Percentiles rank a stretch among this genome's conserved stretches.
phyloP scores from a whole-genome alignment of 495 filamentous ascomycete genomes.

The Hyaloscypha hepaticicola region DNA sequence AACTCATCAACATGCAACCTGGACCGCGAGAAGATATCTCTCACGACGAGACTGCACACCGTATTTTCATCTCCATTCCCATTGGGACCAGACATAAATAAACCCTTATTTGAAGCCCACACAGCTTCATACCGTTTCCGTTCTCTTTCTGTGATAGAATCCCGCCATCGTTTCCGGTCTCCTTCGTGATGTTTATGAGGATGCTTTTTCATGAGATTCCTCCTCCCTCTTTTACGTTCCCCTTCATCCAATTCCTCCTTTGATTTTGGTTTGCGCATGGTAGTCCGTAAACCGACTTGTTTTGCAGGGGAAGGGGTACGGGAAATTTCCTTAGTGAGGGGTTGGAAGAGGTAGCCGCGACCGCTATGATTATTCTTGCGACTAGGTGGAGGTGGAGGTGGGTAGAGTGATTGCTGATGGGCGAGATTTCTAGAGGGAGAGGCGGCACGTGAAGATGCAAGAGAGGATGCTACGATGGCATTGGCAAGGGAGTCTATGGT shows the following conservation, averaged over 20 bases:
- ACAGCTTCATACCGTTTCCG: constrained; percentile 93
- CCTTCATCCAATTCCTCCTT: constrained; percentile 60
- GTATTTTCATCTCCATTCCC: constrained; percentile 39
- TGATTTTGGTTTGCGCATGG: constrained; percentile 61
- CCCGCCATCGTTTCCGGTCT: constrained; percentile 78
- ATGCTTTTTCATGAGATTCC: constrained; percentile 38
- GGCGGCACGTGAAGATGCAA: constrained; percentile 67
- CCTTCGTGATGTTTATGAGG: constrained; percentile 87
- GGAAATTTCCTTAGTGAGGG: constrained; percentile 36
- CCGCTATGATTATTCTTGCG: constrained; percentile 47
- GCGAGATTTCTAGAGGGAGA: constrained; percentile 47
- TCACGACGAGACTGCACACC: constrained; percentile 75
- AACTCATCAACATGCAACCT: constrained; percentile 65
- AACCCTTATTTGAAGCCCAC: constrained; percentile 88
- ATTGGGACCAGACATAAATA: constrained; percentile 35
- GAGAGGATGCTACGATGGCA: constrained; percentile 81
- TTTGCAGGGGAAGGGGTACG: constrained; percentile 56
- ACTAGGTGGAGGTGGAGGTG: constrained; percentile 38
- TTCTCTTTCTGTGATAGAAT: constrained; percentile 72
- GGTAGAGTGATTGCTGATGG: constrained; percentile 36
- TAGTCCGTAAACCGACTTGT: constrained; percentile 56
- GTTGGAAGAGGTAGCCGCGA: constrained; percentile 32
- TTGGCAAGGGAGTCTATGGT: constrained; percentile 49
- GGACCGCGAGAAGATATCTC: constrained; percentile 84
- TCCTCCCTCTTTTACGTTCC: constrained; percentile 26